Conservation (phyloP, 164 flowering plant genomes). For the Vitis labrusca region DNA sequence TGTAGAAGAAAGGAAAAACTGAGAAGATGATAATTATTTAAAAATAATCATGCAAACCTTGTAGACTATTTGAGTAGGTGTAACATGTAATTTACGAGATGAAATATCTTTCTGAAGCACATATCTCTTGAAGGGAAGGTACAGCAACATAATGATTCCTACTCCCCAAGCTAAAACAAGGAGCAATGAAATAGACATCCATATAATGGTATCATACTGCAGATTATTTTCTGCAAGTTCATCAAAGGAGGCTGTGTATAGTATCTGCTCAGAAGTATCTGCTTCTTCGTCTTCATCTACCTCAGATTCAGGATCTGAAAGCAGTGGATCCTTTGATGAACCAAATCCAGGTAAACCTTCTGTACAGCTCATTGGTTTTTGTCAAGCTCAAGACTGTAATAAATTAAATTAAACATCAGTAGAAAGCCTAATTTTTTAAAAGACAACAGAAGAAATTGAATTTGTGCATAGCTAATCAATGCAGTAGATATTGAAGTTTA, state of each 20-base stretch:
- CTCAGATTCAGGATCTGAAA: slow-evolving; percentile 47
- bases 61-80: slow-evolving; percentile 64
- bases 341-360: slow-evolving; percentile 40
- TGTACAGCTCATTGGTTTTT: slow-evolving; percentile 58
- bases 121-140: slow-evolving; percentile 66
- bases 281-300: slow-evolving; percentile 42
- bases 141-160: slow-evolving; percentile 70
- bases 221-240: slow-evolving; percentile 48
- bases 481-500: no score
- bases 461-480: no score
- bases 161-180: slow-evolving; percentile 85
- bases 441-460: no score
- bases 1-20: not conserved
- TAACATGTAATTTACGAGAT: slow-evolving; percentile 71
- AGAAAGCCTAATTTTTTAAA: no score
- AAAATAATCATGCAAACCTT: slow-evolving; percentile 43
- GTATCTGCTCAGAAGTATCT: slow-evolving; percentile 37
- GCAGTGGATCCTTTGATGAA: slow-evolving; percentile 39
- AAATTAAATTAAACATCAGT: no score
- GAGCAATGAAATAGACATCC: slow-evolving; percentile 68
- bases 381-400: slow-evolving; percentile 11
- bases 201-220: slow-evolving; percentile 65
- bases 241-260: slow-evolving; percentile 68
- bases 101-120: slow-evolving; percentile 59
- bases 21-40: not conserved